Base-by-base conservation (phyloP, 768 basidiomycete genomes). In the Tylopilus felleus region DNA sequence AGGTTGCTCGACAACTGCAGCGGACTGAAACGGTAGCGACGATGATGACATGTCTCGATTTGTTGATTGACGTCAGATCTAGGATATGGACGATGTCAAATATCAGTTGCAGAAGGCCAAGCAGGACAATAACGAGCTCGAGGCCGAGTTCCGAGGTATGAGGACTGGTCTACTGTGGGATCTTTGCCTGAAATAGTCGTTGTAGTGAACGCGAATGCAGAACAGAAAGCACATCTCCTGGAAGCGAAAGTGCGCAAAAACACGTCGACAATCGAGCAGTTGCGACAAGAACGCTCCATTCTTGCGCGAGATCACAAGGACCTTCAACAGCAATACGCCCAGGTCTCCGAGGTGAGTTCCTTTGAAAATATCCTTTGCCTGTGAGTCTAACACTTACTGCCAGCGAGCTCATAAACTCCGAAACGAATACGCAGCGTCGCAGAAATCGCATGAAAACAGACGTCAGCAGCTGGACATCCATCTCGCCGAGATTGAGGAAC, bases 41-140 rank as follows among this genome's bases (percentile, higher is more conserved):
- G 41, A 27, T 27, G 7, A 33, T n/a, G 22, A 27, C 27, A 19
- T 19, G 39, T 14, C 35, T 49, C n/a, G 23, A 44, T 38, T 13
- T 40, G 21, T 44, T 22, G 13, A 29, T 22, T 56, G 42, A 62
- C 56, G 40, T 19, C n/a, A 7, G 47, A 27, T 22, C 22, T 60
- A 92, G 89, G 89, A 90, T 62, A 90, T 93, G 81, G 82, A 86
- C 23, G 87, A 86, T 47, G 80, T 93, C 40, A 85, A 82, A 58
- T 69, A 77, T 13, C 84, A 93, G 31, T 68, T 92, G 8, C 81
- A 85, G 41, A 77, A 76, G 51, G 74, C 82, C 68, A 93, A 90
- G 70, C 80, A 83, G 53, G 85, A 90, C 61, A 92, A 86, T 58
- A 77, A 82, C 23, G 81, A 82, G 19, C 74, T 93, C 25, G 90